These are phyloP conservation scores for Magnusiomyces tetraspermus DNA, from an alignment of 1,139 yeast genomes.

Conservation along the genomic window DNA sequence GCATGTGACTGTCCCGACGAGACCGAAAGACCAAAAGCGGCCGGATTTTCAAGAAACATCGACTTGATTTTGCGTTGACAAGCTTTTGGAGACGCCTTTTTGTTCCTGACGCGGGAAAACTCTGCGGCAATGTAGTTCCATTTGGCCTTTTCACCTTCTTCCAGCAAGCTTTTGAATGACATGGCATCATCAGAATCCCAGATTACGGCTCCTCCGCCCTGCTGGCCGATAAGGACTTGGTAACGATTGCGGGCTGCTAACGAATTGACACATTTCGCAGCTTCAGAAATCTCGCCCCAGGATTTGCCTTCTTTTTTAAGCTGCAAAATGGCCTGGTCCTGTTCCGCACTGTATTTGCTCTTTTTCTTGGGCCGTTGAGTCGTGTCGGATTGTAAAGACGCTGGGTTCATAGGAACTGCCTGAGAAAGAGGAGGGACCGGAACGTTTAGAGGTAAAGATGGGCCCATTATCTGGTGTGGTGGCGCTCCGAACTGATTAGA, in stretches of 20 bases:
- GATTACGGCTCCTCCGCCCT: constrained; percentile 61
- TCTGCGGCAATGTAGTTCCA: constrained; percentile 59
- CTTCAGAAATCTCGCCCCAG: constrained; percentile 70
- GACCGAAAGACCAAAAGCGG: constrained; percentile 37
- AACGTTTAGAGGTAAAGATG: constrained; percentile 25
- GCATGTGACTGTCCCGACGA: background rate
- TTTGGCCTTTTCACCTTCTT: constrained; percentile 63
- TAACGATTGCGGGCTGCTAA: constrained; percentile 70
- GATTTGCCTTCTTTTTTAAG: constrained; percentile 55
- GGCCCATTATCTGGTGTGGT: constrained; percentile 1
- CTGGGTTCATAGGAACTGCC: constrained; percentile 30
- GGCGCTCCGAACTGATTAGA: background rate
- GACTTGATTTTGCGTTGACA: constrained; percentile 47
- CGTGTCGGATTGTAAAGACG: constrained; percentile 31
- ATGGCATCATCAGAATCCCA: constrained; percentile 54
- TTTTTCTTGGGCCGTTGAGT: constrained; percentile 49
- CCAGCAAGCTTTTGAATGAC: constrained; percentile 46
- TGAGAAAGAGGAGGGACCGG: constrained; percentile 31
- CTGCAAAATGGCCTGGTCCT: constrained; percentile 54
- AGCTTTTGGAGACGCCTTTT: constrained; percentile 44
- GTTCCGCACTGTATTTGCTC: constrained; percentile 61
- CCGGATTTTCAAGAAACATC: constrained; percentile 51
- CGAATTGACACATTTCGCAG: constrained; percentile 55
- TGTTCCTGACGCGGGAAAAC: constrained; percentile 50
- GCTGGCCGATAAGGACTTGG: constrained; percentile 76